Evolutionary conservation across 2,329 filamentous ascomycete genomes (phyloP).

Genomic region (Neonectria hederae): DNA sequence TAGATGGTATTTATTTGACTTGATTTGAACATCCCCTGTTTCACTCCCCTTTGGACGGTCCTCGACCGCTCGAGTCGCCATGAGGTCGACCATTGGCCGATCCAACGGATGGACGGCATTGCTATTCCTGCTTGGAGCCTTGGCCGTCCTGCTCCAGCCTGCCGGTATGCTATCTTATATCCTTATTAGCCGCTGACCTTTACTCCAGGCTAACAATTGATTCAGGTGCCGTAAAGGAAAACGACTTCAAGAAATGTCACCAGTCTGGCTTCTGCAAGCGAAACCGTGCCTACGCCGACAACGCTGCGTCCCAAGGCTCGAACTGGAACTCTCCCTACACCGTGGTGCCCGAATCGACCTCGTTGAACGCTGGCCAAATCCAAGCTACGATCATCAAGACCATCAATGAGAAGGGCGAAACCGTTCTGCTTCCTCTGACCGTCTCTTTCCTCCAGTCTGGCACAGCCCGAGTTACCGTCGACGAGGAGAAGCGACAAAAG

Average conservation of each 20-base stretch:
- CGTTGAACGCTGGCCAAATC: slow-evolving; percentile 82
- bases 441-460: slow-evolving; percentile 92
- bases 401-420: slow-evolving; percentile 68
- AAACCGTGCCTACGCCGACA: slow-evolving; percentile 89
- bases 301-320: slow-evolving; percentile 69
- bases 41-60: slow-evolving; percentile 25
- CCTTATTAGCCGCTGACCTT: not conserved
- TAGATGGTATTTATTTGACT: slow-evolving; percentile 14
- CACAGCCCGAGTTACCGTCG: slow-evolving; percentile 84
- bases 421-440: slow-evolving; percentile 81
- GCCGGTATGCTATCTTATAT: slow-evolving; percentile 62
- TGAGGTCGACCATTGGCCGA: slow-evolving; percentile 61
- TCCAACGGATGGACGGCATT: slow-evolving; percentile 72
- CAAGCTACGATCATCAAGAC: slow-evolving; percentile 85
- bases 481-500: slow-evolving; percentile 90
- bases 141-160: slow-evolving; percentile 70
- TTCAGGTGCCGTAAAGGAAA: slow-evolving; percentile 86
- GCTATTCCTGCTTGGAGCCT: slow-evolving; percentile 65
- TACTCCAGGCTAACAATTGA: slow-evolving; percentile 29
- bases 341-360: slow-evolving; percentile 75
- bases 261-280: slow-evolving; percentile 98
- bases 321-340: slow-evolving; percentile 84
- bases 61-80: slow-evolving; percentile 46
- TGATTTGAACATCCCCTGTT: slow-evolving; percentile 3
- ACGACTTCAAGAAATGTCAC: slow-evolving; percentile 96